Percentiles rank a stretch among this genome's conserved stretches.
Evolutionary conservation across 1,139 yeast genomes (phyloP).

Genomic region (Lodderomyces elongisporus): DNA sequence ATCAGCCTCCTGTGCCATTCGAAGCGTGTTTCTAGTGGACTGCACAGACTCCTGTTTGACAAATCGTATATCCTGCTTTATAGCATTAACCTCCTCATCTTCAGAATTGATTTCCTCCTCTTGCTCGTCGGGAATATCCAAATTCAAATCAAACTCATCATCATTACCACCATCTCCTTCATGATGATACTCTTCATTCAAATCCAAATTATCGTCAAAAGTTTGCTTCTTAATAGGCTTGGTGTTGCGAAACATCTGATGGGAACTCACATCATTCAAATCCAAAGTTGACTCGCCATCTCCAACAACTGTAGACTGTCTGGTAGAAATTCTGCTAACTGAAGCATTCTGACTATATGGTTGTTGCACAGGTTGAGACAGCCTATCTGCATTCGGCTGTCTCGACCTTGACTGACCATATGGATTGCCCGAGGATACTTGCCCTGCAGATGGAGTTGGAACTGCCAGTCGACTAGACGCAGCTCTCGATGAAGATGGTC

Average conservation of each 20-base stretch:
- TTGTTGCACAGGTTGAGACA: neutral
- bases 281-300: constrained; percentile 36
- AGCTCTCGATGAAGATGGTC: too few relatives aligned
- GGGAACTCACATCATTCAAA: constrained; percentile 39
- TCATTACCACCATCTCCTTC: too few relatives aligned
- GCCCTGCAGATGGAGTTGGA: constrained; percentile 1
- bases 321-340: constrained; percentile 7
- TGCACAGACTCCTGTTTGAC: constrained; percentile 85
- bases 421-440: neutral
- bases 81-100: constrained; percentile 86
- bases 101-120: constrained; percentile 52
- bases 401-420: neutral
- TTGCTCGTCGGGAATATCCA: constrained; percentile 42
- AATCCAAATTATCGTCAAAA: constrained; percentile 24
- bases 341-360: neutral
- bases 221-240: constrained; percentile 22
- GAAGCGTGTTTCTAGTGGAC: constrained; percentile 78
- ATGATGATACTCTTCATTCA: constrained; percentile 23
- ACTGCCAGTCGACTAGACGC: constrained; percentile 2
- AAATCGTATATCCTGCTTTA: constrained; percentile 78
- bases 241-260: constrained; percentile 23
- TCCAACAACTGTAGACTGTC: constrained; percentile 6
- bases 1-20: constrained; percentile 90
- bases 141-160: constrained; percentile 26
- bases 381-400: neutral